A percentile compares a stretch with the other conserved stretches of the same genome.
These are phyloP conservation scores for Parastagonospora nodorum DNA, from an alignment of 2,329 filamentous ascomycete genomes.

Conservation along the genomic window DNA sequence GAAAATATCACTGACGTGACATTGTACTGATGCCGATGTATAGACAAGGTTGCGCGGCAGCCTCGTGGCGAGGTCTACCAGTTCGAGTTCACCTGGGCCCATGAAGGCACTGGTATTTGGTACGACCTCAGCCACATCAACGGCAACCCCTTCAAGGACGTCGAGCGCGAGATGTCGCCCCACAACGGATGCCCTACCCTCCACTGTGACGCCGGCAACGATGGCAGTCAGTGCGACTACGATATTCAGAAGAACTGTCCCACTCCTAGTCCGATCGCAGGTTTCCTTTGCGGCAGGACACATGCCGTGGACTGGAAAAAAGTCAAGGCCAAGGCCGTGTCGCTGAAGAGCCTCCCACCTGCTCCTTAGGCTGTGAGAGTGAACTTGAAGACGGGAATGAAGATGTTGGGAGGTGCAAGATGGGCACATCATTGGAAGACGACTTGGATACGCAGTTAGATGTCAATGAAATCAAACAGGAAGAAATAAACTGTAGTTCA, in stretches of 20 bases:
- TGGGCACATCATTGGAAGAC: too few species aligned
- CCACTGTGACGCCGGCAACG: neutral
- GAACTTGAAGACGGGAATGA: too few species aligned
- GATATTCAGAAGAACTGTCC: neutral
- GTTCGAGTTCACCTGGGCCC: constrained; percentile 8
- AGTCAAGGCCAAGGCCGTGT: too few species aligned
- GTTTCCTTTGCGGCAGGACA: too few species aligned
- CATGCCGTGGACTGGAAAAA: too few species aligned
- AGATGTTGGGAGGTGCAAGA: too few species aligned
- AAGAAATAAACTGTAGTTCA: too few species aligned
- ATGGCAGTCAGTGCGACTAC: constrained; percentile 1
- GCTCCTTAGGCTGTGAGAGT: too few species aligned
- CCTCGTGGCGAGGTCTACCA: constrained; percentile 3
- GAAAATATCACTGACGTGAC: neutral
- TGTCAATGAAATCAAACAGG: too few species aligned
- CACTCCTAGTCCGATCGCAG: too few species aligned
- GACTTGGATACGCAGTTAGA: too few species aligned
- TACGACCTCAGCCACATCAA: constrained; percentile 5
- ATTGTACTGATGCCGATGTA: neutral
- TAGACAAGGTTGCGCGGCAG: constrained; percentile 5
- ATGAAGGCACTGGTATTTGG: constrained; percentile 1
- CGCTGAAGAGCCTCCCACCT: too few species aligned
- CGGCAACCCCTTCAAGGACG: constrained; percentile 4
- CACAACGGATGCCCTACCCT: neutral
- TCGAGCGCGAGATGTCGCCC: neutral